Evolutionary conservation across 495 filamentous ascomycete genomes (phyloP), one percentile per base, ranked within the genome.

Genomic region (Pseudomonodictys pantanalensis): DNA sequence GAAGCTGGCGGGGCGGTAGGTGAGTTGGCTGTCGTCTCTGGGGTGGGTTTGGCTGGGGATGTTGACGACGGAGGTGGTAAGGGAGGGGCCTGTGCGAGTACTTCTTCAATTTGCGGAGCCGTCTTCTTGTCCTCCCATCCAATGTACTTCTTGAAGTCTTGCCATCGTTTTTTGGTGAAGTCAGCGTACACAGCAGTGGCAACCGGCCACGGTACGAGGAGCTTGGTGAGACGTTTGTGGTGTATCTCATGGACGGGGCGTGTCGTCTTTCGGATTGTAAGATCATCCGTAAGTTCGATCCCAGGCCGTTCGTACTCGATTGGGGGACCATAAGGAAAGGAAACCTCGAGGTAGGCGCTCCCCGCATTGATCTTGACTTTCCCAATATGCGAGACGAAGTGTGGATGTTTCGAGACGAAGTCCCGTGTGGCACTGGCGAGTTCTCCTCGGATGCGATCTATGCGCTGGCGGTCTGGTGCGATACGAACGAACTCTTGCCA

Each of bases 401-500:
- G n/a, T 4, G 62, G 55, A 38, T 69, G 62, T 29, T 62, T 60
- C 10, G 23, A 22, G 22, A 22, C 25, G 33, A 49, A n/a, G 49
- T 55, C 25, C 57, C 50, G 62, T 10, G 84, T 74, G n/a, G 81
- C 67, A 0, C 64, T 58, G 9, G 77, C 76, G 35, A 87, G 72
- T 61, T 86, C 79, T 49, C 77, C 78, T 83, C 75, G 75, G 18
- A 89, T 75, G 17, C 68, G 66, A 28, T 72, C 60, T 24, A 80
- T 60, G 51, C 77, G 72, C 26, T 78, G 62, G 18, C 61, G 66
- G 65, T 91, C 77, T 24, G 76, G 73, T 22, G 80, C 78, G 20
- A 89, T 72, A 33, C 78, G 79, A 18, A 82, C 64, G 59, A 88
- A 91, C 42, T 78, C 74, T 63, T 80, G 75, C 86, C 86, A 91